These are phyloP conservation scores for Raphanus raphanistrum DNA, from an alignment of 345 rosid species.

Conservation along the genomic window DNA sequence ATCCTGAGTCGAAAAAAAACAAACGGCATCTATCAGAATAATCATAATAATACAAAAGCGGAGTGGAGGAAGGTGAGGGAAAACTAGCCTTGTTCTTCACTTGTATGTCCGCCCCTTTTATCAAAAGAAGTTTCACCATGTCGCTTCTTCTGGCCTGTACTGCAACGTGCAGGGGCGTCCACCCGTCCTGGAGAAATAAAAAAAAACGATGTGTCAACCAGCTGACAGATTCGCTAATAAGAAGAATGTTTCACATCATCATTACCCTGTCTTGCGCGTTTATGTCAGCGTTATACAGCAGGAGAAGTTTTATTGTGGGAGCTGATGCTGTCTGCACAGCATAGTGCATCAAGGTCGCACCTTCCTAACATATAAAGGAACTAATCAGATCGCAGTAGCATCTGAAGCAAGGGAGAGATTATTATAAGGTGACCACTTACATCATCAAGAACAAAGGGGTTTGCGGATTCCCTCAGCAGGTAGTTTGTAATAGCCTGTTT, in stretches of 20 bases:
- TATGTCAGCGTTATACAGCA: slow-evolving; percentile 75
- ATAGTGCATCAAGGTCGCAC: slow-evolving; percentile 89
- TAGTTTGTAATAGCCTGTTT: slow-evolving; percentile 81
- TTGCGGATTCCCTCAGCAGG: slow-evolving; percentile 88
- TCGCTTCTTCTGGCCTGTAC: slow-evolving; percentile 85
- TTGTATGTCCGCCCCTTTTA: slow-evolving; percentile 72
- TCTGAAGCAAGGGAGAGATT: slow-evolving; percentile 19
- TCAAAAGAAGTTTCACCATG: slow-evolving; percentile 68
- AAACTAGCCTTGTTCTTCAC: slow-evolving; percentile 55
- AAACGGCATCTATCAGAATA: background rate
- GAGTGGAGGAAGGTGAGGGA: background rate
- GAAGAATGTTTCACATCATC: slow-evolving; percentile 22
- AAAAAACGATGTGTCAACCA: slow-evolving; percentile 4
- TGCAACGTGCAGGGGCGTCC: slow-evolving; percentile 96
- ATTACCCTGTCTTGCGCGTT: slow-evolving; percentile 80
- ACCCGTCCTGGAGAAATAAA: slow-evolving; percentile 62
- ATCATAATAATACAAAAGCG: background rate
- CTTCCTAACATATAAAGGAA: slow-evolving; percentile 55
- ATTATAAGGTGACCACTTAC: slow-evolving; percentile 42
- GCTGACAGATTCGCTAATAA: slow-evolving; percentile 2
- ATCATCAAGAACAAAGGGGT: slow-evolving; percentile 74
- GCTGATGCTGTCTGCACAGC: slow-evolving; percentile 82
- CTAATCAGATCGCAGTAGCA: slow-evolving; percentile 15
- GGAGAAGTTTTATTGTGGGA: slow-evolving; percentile 75
- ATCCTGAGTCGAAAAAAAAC: slow-evolving; percentile 49